Base-by-base conservation (phyloP, 305 asterid genomes). In the Rubia tinctorum region DNA sequence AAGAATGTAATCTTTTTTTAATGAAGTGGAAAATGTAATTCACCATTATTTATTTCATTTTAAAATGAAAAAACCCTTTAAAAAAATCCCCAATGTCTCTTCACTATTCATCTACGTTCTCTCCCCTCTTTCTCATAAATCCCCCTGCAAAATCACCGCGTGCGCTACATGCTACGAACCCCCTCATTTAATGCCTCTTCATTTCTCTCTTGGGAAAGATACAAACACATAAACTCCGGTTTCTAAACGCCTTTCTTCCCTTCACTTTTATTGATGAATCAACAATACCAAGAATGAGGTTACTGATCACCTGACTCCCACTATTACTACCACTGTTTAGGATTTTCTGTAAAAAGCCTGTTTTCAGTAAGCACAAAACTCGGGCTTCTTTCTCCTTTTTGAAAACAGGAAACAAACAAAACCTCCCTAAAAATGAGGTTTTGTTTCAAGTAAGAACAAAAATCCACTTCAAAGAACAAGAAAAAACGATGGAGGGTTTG, bases 261-360 rank as follows among this genome's bases (percentile, higher is more conserved):
- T 20, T 56, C 22, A 15, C 30, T 59, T 22, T 61, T 23, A 23
- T 13, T 11, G 17, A 49, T 10, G 15, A 30, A 25, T 61, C 42
- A 5, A 39, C 13, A 9, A 14, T 14, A 63, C 68, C 40, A 2
- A 61, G 40, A 6, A 15, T 61, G 66, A 61, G 40, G 18, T 23
- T 25, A 61, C 66, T 23, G 40, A 61, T 61, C 30, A 9, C 18
- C 70, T 71, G 85, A 83, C 86, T 78, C 51, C 67, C 72, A 80
- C 81, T 75, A 81, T 83, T 70, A 25, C n/a, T 15, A 30, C 43
- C 63, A 80, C 87, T 85, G 73, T 82, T 83, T 86, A 86, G 90
- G 87, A 86, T 84, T 90, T 83, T 71, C 89, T 88, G 87, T 83
- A 82, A 83, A 87, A 93, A 87, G 93, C 84, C 97, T 88, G 93